Conservation (phyloP, 2,329 filamentous ascomycete genomes). For the Clonostachys chloroleuca region DNA sequence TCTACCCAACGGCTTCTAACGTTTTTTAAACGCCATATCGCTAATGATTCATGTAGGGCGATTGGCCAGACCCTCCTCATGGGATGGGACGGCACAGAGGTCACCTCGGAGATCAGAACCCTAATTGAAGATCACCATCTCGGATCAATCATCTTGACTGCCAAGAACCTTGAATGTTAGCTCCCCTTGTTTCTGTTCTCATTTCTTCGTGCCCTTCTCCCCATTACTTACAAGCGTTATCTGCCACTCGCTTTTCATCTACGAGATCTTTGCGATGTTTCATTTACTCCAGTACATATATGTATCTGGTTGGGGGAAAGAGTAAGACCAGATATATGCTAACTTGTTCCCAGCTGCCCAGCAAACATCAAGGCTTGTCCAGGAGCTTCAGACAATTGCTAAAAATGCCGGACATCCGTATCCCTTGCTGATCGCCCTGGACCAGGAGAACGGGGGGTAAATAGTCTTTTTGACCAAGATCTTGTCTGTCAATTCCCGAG, state of each 20-base stretch:
- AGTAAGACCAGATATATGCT: constrained; percentile 6
- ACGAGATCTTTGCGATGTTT: too few relatives aligned
- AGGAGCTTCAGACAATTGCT: constrained; percentile 89
- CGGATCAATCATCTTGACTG: constrained; percentile 79
- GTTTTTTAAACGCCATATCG: background rate
- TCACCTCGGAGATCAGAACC: constrained; percentile 76
- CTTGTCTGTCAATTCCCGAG: constrained; percentile 96
- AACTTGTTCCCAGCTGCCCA: constrained; percentile 64
- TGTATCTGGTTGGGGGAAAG: too few relatives aligned
- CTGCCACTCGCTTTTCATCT: too few relatives aligned
- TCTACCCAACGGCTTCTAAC: background rate
- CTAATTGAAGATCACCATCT: constrained; percentile 83
- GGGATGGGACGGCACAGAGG: constrained; percentile 81
- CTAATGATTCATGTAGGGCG: constrained; percentile 37
- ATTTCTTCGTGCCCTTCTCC: too few relatives aligned
- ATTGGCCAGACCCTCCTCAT: constrained; percentile 78
- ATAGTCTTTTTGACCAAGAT: constrained; percentile 92
- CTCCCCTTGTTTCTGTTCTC: constrained; percentile 3
- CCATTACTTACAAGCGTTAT: too few relatives aligned
- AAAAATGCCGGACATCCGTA: constrained; percentile 86
- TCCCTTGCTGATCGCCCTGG: constrained; percentile 83
- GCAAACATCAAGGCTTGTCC: constrained; percentile 81
- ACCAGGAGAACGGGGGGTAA: constrained; percentile 98
- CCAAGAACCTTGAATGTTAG: constrained; percentile 79
- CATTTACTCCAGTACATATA: too few relatives aligned